These are phyloP conservation scores for Colletotrichum cereale DNA, from an alignment of 2,329 filamentous ascomycete species.

Conservation along the genomic window DNA sequence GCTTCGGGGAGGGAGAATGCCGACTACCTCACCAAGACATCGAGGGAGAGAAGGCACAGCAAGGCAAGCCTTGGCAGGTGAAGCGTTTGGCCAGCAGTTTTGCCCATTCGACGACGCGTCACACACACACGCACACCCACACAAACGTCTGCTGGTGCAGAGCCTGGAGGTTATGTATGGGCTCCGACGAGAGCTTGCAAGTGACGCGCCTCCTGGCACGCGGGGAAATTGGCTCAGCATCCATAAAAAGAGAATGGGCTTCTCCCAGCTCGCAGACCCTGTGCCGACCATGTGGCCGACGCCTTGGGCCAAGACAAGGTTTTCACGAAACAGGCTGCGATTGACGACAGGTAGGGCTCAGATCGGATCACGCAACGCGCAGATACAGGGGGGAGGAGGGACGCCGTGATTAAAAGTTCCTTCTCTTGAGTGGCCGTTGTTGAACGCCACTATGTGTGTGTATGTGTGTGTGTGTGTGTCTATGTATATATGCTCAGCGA, in stretches of 20 bases:
- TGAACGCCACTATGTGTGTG: conserved; percentile 26
- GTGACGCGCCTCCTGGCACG: conserved; percentile 16
- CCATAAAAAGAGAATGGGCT: background rate
- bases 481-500: background rate
- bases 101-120: background rate
- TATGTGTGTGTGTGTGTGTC: background rate
- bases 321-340: background rate
- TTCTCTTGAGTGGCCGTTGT: conserved; percentile 24
- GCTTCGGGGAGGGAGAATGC: background rate
- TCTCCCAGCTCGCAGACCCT: background rate
- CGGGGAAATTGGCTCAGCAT: conserved; percentile 4
- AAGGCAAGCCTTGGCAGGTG: background rate
- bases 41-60: background rate
- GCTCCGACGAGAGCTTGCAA: too few relatives aligned
- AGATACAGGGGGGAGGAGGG: background rate
- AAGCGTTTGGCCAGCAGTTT: background rate
- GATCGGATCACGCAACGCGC: background rate
- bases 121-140: background rate
- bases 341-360: conserved; percentile 6
- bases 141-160: background rate
- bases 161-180: background rate
- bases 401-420: conserved; percentile 4
- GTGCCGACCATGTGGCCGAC: background rate
- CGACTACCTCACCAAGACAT: too few relatives aligned
- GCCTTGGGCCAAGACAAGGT: conserved; percentile 7